Conservation (phyloP, 2,329 filamentous ascomycete genomes). For the Nigrospora oryzae region DNA sequence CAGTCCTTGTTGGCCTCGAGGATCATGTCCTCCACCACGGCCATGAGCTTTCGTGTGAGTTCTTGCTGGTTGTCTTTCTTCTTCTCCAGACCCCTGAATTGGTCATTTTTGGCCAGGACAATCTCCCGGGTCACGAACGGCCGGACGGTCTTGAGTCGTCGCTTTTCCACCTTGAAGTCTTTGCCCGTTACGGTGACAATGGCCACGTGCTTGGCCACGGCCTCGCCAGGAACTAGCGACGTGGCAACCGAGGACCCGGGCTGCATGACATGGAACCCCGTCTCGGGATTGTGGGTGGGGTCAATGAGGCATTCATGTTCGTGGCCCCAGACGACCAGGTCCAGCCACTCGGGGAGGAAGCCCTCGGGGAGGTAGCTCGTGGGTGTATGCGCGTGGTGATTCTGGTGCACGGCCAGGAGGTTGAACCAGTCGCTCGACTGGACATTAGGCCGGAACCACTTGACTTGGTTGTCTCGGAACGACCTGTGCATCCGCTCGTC, state of each 20-base stretch:
- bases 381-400: constrained; percentile 84
- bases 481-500: constrained; percentile 93
- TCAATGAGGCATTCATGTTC: constrained; percentile 95
- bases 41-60: constrained; percentile 68
- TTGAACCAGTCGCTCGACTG: constrained; percentile 94
- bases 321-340: constrained; percentile 93
- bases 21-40: constrained; percentile 79
- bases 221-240: constrained; percentile 81
- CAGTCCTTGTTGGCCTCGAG: constrained; percentile 75
- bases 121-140: constrained; percentile 87
- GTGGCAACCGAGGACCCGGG: constrained; percentile 95
- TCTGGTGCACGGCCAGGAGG: constrained; percentile 89
- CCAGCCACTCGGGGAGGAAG: constrained; percentile 83
- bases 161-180: constrained; percentile 70
- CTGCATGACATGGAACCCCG: constrained; percentile 91
- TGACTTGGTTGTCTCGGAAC: constrained; percentile 87
- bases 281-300: constrained; percentile 74
- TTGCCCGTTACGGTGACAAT: constrained; percentile 78
- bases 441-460: constrained; percentile 76
- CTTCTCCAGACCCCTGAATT: constrained; percentile 69
- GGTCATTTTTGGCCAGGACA: constrained; percentile 63
- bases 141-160: constrained; percentile 78
- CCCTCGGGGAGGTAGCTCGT: constrained; percentile 93
- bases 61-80: constrained; percentile 77
- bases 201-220: constrained; percentile 82